A percentile compares a stretch with the other conserved stretches of the same genome.
These are phyloP conservation scores for Phoenix roebelenii DNA, from an alignment of 176 grass and related monocot genomes.

Conservation along the genomic window DNA sequence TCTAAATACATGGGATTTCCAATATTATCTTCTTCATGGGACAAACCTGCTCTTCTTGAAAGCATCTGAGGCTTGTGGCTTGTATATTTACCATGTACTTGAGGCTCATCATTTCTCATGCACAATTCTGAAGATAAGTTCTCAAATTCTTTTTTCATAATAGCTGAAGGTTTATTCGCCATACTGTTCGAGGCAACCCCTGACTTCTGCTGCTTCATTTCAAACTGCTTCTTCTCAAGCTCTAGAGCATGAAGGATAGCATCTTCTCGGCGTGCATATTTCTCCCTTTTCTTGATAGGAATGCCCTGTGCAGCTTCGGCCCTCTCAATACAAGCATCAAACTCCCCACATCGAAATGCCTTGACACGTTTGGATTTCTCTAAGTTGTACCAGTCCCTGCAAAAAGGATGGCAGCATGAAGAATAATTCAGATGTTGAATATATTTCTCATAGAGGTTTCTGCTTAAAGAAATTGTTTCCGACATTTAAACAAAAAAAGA, in stretches of 20 bases:
- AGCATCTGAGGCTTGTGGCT: constrained; percentile 24
- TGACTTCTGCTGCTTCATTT: constrained; percentile 39
- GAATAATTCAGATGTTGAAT: too few relatives aligned
- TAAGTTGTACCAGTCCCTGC: constrained; percentile 97
- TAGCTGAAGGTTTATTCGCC: constrained; percentile 31
- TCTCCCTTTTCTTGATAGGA: constrained; percentile 93
- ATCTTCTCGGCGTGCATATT: constrained; percentile 96
- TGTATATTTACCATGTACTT: constrained; percentile 10
- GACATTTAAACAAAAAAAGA: too few relatives aligned
- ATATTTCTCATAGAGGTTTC: too few relatives aligned
- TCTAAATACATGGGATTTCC: background rate
- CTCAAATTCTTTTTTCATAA: constrained; percentile 20
- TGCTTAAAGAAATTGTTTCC: too few relatives aligned
- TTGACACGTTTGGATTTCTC: constrained; percentile 99
- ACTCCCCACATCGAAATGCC: constrained; percentile 94
- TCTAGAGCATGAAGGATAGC: constrained; percentile 97
- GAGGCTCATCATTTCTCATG: constrained; percentile 19
- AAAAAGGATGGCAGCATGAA: constrained; percentile 5
- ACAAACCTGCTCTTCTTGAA: constrained; percentile 38
- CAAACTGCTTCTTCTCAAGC: constrained; percentile 75
- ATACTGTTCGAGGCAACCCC: constrained; percentile 31
- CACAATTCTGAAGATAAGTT: constrained; percentile 19
- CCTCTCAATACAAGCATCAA: constrained; percentile 97
- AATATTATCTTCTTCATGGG: constrained; percentile 29
- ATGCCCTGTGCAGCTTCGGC: constrained; percentile 89